Base-by-base conservation (phyloP, 495 filamentous ascomycete genomes). In the Aspergillus steynii region DNA sequence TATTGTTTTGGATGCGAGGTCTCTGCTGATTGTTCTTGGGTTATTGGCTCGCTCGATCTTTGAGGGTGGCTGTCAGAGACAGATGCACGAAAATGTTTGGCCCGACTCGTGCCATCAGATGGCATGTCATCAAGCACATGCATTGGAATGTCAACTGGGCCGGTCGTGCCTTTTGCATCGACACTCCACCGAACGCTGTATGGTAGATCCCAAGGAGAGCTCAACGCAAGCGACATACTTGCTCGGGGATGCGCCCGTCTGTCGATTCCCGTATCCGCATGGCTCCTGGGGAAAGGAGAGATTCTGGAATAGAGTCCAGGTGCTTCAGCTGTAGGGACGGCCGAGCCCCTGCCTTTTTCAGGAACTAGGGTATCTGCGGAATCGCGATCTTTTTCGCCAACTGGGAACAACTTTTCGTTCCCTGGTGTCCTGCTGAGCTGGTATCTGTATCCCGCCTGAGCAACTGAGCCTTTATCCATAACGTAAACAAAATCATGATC, bases 401-500 rank as follows among this genome's bases (percentile, higher is more conserved):
- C 32, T n/a, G 56, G 54, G 34, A 58, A 60, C 46, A 58, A 32
- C 8, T 42, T 25, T 47, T 32, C 48, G 46, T 58, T 29, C 7
- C n/a, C 46, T 45, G 32, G 57, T 25, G 8, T 42, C 42, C 5
- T 72, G 59, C 84, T 78, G 14, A 89, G 62, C 2, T 71, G 68
- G 53, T 70, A 65, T 61, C 75, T 79, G 63, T 77, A 85, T 1
- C 94, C 95, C 61, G 88, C 76, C 65, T 96, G 84, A 2, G 89
- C 83, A 4, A 96, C 78, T 2, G 63, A 65, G 0, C 91, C 91
- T 10, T 86, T 69, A 49, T 96, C 88, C 52, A 99, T 72, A 1
- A 97, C 82, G 61, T 95, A 97, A 2, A 93, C 83, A 67, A 86
- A 94, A 57, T 97, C 93, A 20, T 85, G 64, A 0, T 85, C 80